Evolutionary conservation across 768 basidiomycete genomes (phyloP).

Genomic region (Strobilomyces echinocephalus): DNA sequence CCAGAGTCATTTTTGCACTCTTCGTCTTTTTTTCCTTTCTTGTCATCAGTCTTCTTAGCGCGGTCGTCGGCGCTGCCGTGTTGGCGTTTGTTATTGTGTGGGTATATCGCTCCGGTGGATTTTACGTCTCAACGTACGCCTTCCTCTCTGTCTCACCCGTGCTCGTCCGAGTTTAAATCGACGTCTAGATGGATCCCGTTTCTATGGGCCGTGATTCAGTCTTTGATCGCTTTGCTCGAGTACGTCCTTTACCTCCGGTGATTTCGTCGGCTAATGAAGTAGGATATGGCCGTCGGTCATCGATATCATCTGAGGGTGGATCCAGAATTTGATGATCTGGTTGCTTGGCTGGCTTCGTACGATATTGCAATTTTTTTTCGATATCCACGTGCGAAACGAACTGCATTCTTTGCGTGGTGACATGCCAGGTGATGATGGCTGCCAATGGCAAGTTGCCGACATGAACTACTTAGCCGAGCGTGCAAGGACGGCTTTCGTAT

Average conservation of each 20-base stretch:
- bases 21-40: constrained; percentile 38
- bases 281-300: constrained; percentile 43
- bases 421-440: not conserved
- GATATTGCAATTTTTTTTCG: not conserved
- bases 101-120: not conserved
- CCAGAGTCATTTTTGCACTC: constrained; percentile 36
- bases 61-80: constrained; percentile 20
- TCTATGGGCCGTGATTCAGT: constrained; percentile 38
- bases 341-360: not conserved
- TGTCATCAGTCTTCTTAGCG: constrained; percentile 15
- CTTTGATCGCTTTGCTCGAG: constrained; percentile 39
- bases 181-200: constrained; percentile 37
- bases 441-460: not conserved
- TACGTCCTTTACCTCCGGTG: constrained; percentile 7
- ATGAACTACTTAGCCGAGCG: not conserved
- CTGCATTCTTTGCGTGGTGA: not conserved
- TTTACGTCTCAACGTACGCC: not conserved
- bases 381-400: not conserved
- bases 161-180: not conserved
- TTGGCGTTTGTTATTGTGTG: constrained; percentile 26
- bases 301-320: constrained; percentile 33
- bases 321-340: no score
- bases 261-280: not conserved
- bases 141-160: not conserved
- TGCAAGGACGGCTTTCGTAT: not conserved